Base-by-base conservation (phyloP, 305 asterid species). In the Solanum hybrid region DNA sequence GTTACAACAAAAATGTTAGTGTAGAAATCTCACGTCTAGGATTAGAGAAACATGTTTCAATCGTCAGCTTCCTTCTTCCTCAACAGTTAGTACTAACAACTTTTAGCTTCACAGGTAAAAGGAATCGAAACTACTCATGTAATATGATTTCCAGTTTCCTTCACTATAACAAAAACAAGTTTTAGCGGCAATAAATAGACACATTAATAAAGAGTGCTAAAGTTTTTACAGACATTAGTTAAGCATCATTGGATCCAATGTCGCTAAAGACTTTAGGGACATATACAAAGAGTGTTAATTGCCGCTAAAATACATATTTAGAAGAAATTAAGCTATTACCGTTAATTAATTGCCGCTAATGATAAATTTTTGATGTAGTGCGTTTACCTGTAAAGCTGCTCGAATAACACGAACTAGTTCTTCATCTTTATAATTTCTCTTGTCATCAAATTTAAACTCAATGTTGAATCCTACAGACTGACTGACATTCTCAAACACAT, bases 391-490 rank as follows among this genome's bases (percentile, higher is more conserved):
- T 86, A 90, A 22, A 69, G 32, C 71, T 64, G 81, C 78, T 89
- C 27, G 77, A 78, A 91, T 86, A 17, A 85, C 89, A 78, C 32
- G 73, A 60, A 78, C 69, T 38, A 92, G 92, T 73, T 88, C 71
- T 14, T 90, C 78, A 45, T 89, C 86, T 69, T 66, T 42, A 40
- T 91, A 90, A 45, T 19, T 85, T 36, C 86, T 36, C 10, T 85
- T 37, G 38, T 91, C 90, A 71, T 90, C 92, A 37, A 92, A 89
- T 60, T 91, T 92, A 7, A 91, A 72, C 84, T 92, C 93, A 72
- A 92, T 90, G 90, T 92, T 92, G 88, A 91, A 92, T 10, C 92
- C 93, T 38, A 89, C 51, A 1, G 89, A 78, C 27, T 81, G 89
- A 88, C 76, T 89, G 29, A 87, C 91, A 66, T 91, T 82, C 84